These are phyloP conservation scores for Oxyria digyna DNA, from an alignment of 148 eudicot genomes.

Conservation along the genomic window DNA sequence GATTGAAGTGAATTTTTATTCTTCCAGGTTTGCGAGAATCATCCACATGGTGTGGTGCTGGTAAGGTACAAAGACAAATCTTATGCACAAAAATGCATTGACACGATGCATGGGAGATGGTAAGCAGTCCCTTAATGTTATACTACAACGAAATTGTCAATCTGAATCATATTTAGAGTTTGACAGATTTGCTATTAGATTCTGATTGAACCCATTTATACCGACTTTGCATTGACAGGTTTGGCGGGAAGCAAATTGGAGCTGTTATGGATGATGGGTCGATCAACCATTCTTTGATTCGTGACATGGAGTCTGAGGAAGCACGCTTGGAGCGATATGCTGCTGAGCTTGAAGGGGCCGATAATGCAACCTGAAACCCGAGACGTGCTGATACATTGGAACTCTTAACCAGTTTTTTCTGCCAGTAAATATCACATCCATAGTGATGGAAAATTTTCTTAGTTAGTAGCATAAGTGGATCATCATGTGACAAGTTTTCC, in stretches of 20 bases:
- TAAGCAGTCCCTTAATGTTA: conserved; percentile 13
- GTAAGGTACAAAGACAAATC: conserved; percentile 77
- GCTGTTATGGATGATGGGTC: conserved; percentile 82
- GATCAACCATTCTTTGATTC: conserved; percentile 58
- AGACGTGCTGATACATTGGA: background rate
- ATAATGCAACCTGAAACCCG: background rate
- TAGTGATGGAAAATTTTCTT: background rate
- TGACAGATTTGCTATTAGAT: background rate
- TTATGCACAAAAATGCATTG: conserved; percentile 79
- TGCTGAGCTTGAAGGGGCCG: conserved; percentile 59
- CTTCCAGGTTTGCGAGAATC: conserved; percentile 71
- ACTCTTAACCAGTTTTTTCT: background rate
- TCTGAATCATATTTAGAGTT: background rate
- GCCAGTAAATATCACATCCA: background rate
- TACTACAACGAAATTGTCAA: background rate
- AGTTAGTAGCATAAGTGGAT: background rate
- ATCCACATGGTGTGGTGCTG: conserved; percentile 92
- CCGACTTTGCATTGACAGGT: conserved; percentile 34
- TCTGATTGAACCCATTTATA: background rate
- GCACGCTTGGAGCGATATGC: conserved; percentile 70
- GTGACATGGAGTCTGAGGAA: conserved; percentile 58
- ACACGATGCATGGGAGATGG: conserved; percentile 93
- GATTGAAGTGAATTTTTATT: background rate
- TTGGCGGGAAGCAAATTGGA: conserved; percentile 70
- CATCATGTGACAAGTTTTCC: background rate